A percentile compares a stretch with the other conserved stretches of the same genome.
Evolutionary conservation across 805 yeast species (phyloP).

Genomic region (Yarrowia porcina): DNA sequence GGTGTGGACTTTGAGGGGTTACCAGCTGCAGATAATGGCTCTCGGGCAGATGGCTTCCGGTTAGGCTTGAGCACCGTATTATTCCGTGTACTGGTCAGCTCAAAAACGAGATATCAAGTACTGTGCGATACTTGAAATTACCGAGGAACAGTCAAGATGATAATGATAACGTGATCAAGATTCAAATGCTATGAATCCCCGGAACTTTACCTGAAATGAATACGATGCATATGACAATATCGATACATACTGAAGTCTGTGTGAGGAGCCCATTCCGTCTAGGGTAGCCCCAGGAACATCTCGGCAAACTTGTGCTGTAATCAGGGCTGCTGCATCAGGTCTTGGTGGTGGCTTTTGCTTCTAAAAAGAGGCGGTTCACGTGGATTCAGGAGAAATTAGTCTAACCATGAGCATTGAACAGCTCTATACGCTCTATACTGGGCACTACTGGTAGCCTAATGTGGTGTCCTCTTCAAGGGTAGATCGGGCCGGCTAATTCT

Average conservation of each 20-base stretch:
- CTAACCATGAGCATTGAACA: neutral
- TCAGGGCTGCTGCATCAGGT: neutral
- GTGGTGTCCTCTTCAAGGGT: neutral
- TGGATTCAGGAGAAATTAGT: neutral
- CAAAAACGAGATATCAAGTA: too few relatives aligned
- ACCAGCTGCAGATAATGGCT: neutral
- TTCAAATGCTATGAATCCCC: neutral
- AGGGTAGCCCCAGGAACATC: neutral
- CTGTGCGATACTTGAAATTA: too few relatives aligned
- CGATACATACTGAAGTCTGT: neutral
- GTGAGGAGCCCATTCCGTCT: neutral
- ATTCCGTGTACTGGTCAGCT: neutral
- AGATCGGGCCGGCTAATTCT: too few relatives aligned
- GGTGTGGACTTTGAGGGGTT: slow-evolving; percentile 14
- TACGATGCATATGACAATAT: neutral
- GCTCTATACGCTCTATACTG: too few relatives aligned
- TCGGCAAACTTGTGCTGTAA: neutral
- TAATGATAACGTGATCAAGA: slow-evolving; percentile 7
- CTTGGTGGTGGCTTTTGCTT: neutral
- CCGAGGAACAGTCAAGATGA: neutral
- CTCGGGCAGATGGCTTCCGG: slow-evolving; percentile 14
- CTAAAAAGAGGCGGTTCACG: neutral
- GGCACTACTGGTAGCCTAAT: too few relatives aligned
- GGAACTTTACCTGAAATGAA: neutral
- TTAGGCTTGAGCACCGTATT: neutral